Base-by-base conservation (phyloP, 2,329 filamentous ascomycete genomes). In the Fusarium circinatum region DNA sequence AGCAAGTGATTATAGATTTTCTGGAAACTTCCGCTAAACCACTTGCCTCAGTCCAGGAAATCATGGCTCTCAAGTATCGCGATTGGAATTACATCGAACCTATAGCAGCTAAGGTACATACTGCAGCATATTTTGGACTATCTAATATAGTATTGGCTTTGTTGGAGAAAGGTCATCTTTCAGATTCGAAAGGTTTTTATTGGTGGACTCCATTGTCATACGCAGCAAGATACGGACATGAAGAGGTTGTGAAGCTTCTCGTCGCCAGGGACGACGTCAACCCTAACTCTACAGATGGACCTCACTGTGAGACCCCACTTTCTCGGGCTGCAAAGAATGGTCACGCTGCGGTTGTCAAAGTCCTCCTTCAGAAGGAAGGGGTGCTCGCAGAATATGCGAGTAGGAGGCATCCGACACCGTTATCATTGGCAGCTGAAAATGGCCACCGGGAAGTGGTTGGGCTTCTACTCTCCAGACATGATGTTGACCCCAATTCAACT, bases 1-100 rank as follows among this genome's bases (percentile, higher is more conserved):
- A 11, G 1, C 5, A 11, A 5, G 6, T 28, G 3, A 47, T 47
- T 0, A 0, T 22, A 0, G 26, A 47, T 15, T 11, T 47, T 0
- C 26, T 47, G 0, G 8, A 28, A 15, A 8, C 1, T 22, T 8
- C 44, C 5, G 18, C 12, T 7, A 22, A 22, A 5, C n/a, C n/a
- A n/a, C n/a, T n/a, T n/a, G 18, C 44, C 18, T 47, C 44, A 47
- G 18, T 47, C 0, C 13, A 28, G 8, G 44, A 8, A 13, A 45
- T 42, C 4, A 24, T 24, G 24, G n/a, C n/a, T n/a, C n/a, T n/a
- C n/a, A n/a, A n/a, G n/a, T n/a, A n/a, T n/a, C n/a, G n/a, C n/a
- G n/a, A n/a, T n/a, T n/a, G n/a, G n/a, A n/a, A n/a, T n/a, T n/a
- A n/a, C n/a, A n/a, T n/a, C n/a, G n/a, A n/a, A n/a, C n/a, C n/a